Conservation (phyloP, 345 rosid species). For the Eucalyptus erythrocorys region DNA sequence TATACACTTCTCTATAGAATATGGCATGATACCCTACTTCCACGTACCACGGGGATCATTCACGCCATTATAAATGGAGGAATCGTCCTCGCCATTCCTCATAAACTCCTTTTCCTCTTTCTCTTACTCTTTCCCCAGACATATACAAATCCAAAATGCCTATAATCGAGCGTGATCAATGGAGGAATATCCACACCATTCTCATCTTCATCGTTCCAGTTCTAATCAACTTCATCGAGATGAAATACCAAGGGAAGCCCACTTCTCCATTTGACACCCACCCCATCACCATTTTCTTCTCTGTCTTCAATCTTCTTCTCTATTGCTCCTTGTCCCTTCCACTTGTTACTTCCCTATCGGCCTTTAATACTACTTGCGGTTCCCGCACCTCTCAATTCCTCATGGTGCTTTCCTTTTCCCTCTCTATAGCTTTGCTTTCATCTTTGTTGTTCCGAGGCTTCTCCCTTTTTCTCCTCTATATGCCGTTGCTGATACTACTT, state of each 20-base stretch:
- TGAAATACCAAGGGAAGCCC: background rate
- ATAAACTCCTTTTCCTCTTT: background rate
- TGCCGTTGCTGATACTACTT: background rate
- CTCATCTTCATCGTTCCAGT: background rate
- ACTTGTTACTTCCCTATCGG: background rate
- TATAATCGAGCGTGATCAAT: background rate
- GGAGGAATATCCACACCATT: background rate
- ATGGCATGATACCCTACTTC: background rate
- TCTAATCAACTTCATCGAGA: background rate
- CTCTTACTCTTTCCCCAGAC: background rate
- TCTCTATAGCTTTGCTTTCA: background rate
- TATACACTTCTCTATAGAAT: background rate
- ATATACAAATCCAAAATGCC: background rate
- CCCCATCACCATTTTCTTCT: background rate
- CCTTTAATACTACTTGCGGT: background rate
- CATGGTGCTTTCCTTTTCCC: background rate
- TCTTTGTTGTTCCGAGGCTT: background rate
- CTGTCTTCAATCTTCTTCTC: background rate
- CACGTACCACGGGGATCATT: background rate
- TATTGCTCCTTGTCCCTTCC: background rate
- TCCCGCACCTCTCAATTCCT: background rate
- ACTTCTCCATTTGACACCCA: background rate
- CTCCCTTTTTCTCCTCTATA: background rate
- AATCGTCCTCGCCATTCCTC: background rate
- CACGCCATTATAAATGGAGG: background rate